Evolutionary conservation across 2,329 filamentous ascomycete species (phyloP), one percentile per base, ranked within the genome.

Genomic region (Ceratocystis colombiana): DNA sequence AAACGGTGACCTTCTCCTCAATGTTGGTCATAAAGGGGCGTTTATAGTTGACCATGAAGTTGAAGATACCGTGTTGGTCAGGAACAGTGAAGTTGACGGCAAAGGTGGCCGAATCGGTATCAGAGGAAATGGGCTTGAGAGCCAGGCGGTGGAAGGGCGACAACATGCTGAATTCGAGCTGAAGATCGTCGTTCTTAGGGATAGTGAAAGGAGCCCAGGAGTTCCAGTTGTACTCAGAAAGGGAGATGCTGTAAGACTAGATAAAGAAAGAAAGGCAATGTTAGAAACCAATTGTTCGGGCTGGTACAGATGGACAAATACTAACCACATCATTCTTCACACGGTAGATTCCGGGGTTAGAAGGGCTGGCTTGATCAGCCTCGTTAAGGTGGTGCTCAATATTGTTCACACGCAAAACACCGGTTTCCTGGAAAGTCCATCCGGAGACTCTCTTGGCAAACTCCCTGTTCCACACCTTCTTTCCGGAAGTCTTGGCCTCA

Each of bases 21-120:
- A 99, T 75, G 74, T 86, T 88, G 72, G 86, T 94, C 71, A 96
- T 78, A 80, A 96, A 96, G 1, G 93, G 91, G 5, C 94, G 86
- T 81, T 96, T 96, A 82, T 97, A 96, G 82, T 96, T 96, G 76
- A 97, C 83, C 74, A 87, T 85, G 83, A 99, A 97, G 79, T 96
- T 96, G 83, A 97, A 99, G 77, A 99, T 96, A 74, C 94, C 94
- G 79, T 99, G 94, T 77, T 99, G 94, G 75, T 99, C 94, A 3
- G 94, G 94, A 3, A 93, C 83, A 70, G 82, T 88, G 77, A 99
- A 96, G 28, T 84, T 82, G 59, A 84, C 82, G 69, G 82, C 82
- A 79, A 87, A 99, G 69, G 88, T 82, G 62, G 89, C 87, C 70
- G 86, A 85, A 71, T 89, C 86, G 65, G 80, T 76, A 1, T 85